Evolutionary conservation across 2,329 filamentous ascomycete species (phyloP).

Genomic region (Neoascochyta sp.): DNA sequence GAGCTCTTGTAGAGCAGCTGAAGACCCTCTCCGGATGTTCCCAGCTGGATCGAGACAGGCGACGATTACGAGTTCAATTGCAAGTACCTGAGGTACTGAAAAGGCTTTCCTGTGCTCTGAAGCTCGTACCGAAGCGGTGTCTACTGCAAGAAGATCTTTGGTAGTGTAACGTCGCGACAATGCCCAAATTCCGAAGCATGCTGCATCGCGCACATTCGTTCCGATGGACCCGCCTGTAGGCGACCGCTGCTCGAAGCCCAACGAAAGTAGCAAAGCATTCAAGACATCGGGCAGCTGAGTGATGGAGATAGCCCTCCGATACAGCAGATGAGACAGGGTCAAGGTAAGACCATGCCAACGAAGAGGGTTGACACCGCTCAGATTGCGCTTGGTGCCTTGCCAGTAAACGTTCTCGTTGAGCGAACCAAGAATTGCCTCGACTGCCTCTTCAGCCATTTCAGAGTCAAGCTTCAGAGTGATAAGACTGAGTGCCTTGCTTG

Average conservation of each 20-base stretch:
- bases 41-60: conserved; percentile 85
- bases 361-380: conserved; percentile 73
- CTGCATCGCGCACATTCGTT: conserved; percentile 87
- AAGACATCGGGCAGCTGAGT: conserved; percentile 69
- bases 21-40: conserved; percentile 88
- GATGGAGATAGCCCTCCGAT: conserved; percentile 74
- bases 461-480: conserved; percentile 75
- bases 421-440: conserved; percentile 75
- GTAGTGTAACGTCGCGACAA: conserved; percentile 83
- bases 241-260: conserved; percentile 85
- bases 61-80: conserved; percentile 73
- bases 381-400: conserved; percentile 54
- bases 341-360: conserved; percentile 92
- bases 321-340: conserved; percentile 80
- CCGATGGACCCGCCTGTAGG: conserved; percentile 81
- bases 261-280: conserved; percentile 70
- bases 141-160: conserved; percentile 65
- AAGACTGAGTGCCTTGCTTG: conserved; percentile 87
- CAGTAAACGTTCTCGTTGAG: conserved; percentile 61
- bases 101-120: conserved; percentile 41
- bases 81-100: conserved; percentile 68
- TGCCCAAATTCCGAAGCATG: conserved; percentile 95
- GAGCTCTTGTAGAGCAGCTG: conserved; percentile 89
- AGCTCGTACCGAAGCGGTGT: conserved; percentile 43
- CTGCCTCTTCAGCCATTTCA: conserved; percentile 80